These are phyloP conservation scores for Taphrina sp. DNA, from an alignment of 1,139 yeast species.

Conservation along the genomic window DNA sequence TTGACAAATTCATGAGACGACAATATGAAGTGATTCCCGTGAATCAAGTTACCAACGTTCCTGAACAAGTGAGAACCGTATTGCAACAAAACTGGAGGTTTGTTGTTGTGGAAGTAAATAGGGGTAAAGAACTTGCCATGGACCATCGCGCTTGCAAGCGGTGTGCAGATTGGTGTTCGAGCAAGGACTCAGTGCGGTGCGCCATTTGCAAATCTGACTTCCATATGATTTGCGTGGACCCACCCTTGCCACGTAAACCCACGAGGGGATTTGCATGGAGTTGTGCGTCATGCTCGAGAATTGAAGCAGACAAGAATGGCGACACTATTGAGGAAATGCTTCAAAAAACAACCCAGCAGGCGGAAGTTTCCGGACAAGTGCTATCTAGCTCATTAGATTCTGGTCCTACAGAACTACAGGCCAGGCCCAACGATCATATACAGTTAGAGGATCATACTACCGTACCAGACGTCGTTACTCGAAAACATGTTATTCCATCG, in stretches of 20 bases:
- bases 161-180: slow-evolving; percentile 82
- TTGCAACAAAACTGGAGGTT: slow-evolving; percentile 67
- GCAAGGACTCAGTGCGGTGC: slow-evolving; percentile 74
- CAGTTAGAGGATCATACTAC: neutral
- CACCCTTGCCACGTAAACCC: slow-evolving; percentile 77
- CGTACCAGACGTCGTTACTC: neutral
- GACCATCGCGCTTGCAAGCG: slow-evolving; percentile 69
- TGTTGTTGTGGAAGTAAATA: slow-evolving; percentile 71
- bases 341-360: neutral
- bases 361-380: neutral
- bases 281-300: slow-evolving; percentile 72
- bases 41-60: slow-evolving; percentile 54
- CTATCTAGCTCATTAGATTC: no score
- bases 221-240: slow-evolving; percentile 83
- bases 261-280: slow-evolving; percentile 90
- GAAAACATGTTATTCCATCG: slow-evolving; percentile 23
- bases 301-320: slow-evolving; percentile 43
- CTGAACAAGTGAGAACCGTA: slow-evolving; percentile 61
- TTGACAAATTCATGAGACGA: slow-evolving; percentile 80
- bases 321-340: neutral
- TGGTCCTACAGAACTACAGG: no score
- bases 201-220: slow-evolving; percentile 69
- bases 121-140: slow-evolving; percentile 61
- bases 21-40: slow-evolving; percentile 77
- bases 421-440: neutral